Evolutionary conservation across 768 basidiomycete genomes (phyloP), one percentile per base, ranked within the genome.

Genomic region (Coprinopsis marcescibilis): DNA sequence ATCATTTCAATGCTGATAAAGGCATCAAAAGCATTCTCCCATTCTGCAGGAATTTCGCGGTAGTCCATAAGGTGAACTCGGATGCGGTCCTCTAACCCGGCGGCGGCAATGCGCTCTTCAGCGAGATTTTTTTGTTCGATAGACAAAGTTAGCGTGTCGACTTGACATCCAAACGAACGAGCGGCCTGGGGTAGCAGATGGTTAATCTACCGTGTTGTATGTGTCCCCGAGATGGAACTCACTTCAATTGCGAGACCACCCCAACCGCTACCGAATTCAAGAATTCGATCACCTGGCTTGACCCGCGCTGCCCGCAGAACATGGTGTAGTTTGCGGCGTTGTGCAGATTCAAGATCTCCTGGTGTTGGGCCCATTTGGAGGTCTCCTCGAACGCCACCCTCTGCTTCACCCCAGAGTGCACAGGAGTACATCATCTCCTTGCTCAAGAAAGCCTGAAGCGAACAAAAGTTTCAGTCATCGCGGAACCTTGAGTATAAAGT

Each of bases 391-490:
- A 92, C 75, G 42, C 90, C 92, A 48, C 81, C 83, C 59, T 94
- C 89, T 8, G 81, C 70, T n/a, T 83, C 77, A 40, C 69, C 70
- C 83, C 88, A 95, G 45, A 94, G 75, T 1, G 80, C 92, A 61
- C 89, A 91, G 0, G 89, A 92, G 65, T 93, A 95, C 79, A 91
- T 94, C 92, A 95, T 94, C 64, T 94, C 91, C 45, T 78, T 72
- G 54, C 83, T 86, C 19, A 92, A 70, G 71, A 91, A 86, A 38
- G 85, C 78, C 83, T 84, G 50, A 35, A 48, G 47, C 43, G 17
- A 17, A 46, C 8, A 11, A 29, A 19, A 34, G 23, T 40, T 40
- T 40, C 17, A 40, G 39, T 40, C 43, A 45, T 56, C 30, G 26
- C 44, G 46, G 21, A 51, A 51, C 29, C 51, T 47, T 39, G 46